Evolutionary conservation across 345 rosid genomes (phyloP), one percentile per base, ranked within the genome.

Genomic region (Lepidium africanum): DNA sequence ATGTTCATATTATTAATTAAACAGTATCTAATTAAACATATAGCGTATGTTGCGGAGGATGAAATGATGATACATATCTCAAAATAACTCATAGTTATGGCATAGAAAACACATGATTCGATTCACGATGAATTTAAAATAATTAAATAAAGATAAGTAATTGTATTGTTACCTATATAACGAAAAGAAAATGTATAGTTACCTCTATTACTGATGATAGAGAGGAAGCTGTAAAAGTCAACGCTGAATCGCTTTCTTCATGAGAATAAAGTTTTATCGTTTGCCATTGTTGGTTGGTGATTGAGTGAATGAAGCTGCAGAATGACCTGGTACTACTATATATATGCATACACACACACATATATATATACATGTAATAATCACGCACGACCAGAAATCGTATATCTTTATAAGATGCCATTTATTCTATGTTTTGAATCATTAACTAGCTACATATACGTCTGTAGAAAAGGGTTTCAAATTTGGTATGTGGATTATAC

Each of bases 301-400:
- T 61, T 75, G 67, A 68, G 78, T 75, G 78, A 62, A 43, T 75
- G 78, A 75, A 75, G 59, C 78, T 70, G 65, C 78, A 54, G 64
- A 65, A 75, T 75, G 78, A 69, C 52, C 78, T 75, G 69, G 65
- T 62, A 59, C 39, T 33, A 48, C 25, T 40, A 25, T 39, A 5
- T 9, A 13, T 5, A 57, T 19, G 13, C 30, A 16, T 19, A 17
- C 30, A 16, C 16, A 16, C 7, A 40, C 21, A 66, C 3, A 33
- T 11, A 53, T 2, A 46, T 46, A 16, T 46, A 46, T 3, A 25
- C 27, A 25, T 25, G 23, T 21, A 21, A 25, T 21, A 21, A 21
- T 3, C 23, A 21, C 23, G 23, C 23, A 21, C 23, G 23, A 21
- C 23, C 23, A 21, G 1, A 21, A 21, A 21, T 21, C 23, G 23